Percentiles rank a stretch among this genome's conserved stretches.
Conservation (phyloP, 352 stramenopile species). For the Phytophthora sansomeana region DNA sequence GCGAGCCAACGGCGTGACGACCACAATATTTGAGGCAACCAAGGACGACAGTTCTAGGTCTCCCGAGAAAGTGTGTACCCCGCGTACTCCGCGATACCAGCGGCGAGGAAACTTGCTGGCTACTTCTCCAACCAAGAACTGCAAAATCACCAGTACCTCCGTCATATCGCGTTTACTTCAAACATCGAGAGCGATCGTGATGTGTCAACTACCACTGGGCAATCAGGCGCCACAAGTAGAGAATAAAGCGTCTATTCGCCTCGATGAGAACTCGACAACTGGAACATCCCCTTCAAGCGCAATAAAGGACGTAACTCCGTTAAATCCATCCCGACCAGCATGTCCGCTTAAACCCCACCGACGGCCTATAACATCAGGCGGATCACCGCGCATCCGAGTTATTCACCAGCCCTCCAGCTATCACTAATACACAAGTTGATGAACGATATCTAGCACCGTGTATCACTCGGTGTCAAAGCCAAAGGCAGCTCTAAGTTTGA, state of each 20-base stretch:
- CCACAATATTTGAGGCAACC: slow-evolving; percentile 57
- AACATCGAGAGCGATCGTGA: slow-evolving; percentile 51
- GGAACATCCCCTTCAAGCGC: slow-evolving; percentile 1
- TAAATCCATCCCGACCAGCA: slow-evolving; percentile 20
- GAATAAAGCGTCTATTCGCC: neutral
- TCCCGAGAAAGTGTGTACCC: slow-evolving; percentile 34
- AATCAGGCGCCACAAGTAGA: slow-evolving; percentile 7
- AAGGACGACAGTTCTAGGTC: slow-evolving; percentile 54
- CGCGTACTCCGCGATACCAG: slow-evolving; percentile 48
- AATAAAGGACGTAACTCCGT: neutral
- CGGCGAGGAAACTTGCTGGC: slow-evolving; percentile 62
- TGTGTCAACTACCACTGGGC: slow-evolving; percentile 19
- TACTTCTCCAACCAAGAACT: slow-evolving; percentile 54
- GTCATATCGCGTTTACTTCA: slow-evolving; percentile 67
- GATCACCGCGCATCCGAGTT: slow-evolving; percentile 49
- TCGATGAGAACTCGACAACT: slow-evolving; percentile 1
- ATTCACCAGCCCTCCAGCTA: slow-evolving; percentile 40
- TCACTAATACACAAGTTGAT: neutral
- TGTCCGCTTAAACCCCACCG: slow-evolving; percentile 22
- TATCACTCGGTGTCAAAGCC: slow-evolving; percentile 41
- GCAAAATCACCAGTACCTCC: slow-evolving; percentile 71
- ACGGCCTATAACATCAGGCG: slow-evolving; percentile 54
- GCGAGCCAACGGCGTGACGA: slow-evolving; percentile 47
- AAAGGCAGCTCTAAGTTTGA: slow-evolving; percentile 44
- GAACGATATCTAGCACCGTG: neutral